These are phyloP conservation scores for Vigna unguiculata DNA, from an alignment of 306 rosid species.

Conservation along the genomic window DNA sequence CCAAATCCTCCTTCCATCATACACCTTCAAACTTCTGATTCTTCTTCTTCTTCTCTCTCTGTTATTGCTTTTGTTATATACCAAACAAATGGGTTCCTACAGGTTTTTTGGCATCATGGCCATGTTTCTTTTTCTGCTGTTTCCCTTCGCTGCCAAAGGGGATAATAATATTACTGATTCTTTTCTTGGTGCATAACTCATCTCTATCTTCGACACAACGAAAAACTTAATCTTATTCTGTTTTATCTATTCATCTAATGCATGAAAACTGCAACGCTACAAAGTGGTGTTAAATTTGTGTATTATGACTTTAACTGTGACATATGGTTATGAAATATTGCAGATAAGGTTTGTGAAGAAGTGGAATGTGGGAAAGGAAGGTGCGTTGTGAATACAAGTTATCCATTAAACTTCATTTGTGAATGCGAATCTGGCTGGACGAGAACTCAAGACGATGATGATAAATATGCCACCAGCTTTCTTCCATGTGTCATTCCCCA, in stretches of 20 bases:
- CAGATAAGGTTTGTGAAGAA: slow-evolving; percentile 64
- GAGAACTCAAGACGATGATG: slow-evolving; percentile 52
- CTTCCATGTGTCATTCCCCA: slow-evolving; percentile 93
- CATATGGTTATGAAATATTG: slow-evolving; percentile 6
- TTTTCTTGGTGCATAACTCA: slow-evolving; percentile 40
- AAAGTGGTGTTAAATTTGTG: not conserved
- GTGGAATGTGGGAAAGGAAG: slow-evolving; percentile 84
- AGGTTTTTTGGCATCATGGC: slow-evolving; percentile 39
- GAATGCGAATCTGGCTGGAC: slow-evolving; percentile 74
- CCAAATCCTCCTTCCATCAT: slow-evolving; percentile 17
- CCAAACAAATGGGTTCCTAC: slow-evolving; percentile 44
- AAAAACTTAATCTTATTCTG: not conserved
- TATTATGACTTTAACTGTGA: not conserved
- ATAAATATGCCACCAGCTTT: slow-evolving; percentile 51
- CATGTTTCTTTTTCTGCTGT: slow-evolving; percentile 38
- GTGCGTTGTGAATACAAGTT: slow-evolving; percentile 46
- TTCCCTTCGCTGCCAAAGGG: slow-evolving; percentile 45
- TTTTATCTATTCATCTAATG: not conserved
- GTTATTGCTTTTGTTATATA: not conserved
- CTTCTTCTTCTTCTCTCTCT: slow-evolving; percentile 11
- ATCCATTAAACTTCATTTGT: slow-evolving; percentile 59
- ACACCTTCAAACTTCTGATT: not conserved
- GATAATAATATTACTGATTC: not conserved
- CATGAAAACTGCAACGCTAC: not conserved
- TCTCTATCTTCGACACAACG: not conserved